Base-by-base conservation (phyloP, 73 alveolate genomes). In the Durusdinium trenchii region DNA sequence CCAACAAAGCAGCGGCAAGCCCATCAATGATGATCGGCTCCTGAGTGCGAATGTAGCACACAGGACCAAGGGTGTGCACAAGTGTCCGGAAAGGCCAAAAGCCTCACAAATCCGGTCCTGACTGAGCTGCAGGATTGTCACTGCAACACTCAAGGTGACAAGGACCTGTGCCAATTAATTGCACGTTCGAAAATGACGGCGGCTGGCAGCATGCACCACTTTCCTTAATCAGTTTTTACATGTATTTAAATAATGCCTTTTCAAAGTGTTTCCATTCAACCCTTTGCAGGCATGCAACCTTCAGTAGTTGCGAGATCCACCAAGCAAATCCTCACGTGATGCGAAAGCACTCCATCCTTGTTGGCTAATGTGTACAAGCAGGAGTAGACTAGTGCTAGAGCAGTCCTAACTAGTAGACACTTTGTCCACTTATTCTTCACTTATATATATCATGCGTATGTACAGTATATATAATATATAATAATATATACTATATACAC, bases 261-360 rank as follows among this genome's bases (percentile, higher is more conserved):
- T 20, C 64, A 12, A 20, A 9, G 20, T 20, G 64, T 12, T 67
- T 32, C 81, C n/a, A 67, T 67, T 18, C 64, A 26, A 79, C 6
- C 32, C 18, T 62, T 45, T 40, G 64, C 90, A 18, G 60, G 7
- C 45, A 79, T 28, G 45, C 45, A 45, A 62, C 95, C 85, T 90
- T 90, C 75, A 90, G 51, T 30, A 38, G 23, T 86, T 90, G 96
- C 52, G 96, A 90, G 12, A 67, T 90, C 86, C 96, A 90, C 73
- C 86, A 64, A 30, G 96, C 96, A 30, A 45, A 43, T 87, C 95
- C 95, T 87, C 35, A 46, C 47, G 7, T 10, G 86, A 36, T 40
- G 16, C 16, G 20, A 40, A n/a, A n/a, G n/a, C 18, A 60, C 30
- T 1, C 73, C 23, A 16, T 16, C 23, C n/a, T n/a, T n/a, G n/a